phyloP scores from a whole-genome alignment of 768 basidiomycete genomes.

The Xanthoconium stramineum region DNA sequence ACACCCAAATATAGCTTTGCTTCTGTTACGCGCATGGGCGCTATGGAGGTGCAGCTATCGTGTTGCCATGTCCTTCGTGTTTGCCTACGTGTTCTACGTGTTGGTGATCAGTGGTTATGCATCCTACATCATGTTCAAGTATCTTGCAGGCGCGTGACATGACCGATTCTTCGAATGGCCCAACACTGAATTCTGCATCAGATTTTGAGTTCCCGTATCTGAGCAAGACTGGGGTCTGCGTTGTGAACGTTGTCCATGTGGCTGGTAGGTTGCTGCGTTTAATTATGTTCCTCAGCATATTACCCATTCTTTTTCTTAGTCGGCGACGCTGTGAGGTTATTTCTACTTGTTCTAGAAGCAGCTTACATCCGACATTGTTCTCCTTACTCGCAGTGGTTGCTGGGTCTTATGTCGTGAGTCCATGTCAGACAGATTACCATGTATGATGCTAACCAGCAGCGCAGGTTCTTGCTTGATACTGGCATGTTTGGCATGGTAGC shows the following conservation, averaged over 20 bases:
- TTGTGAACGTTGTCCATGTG: not conserved
- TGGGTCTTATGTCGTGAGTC: conserved; percentile 1
- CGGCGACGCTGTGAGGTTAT: not conserved
- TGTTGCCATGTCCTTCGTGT: conserved; percentile 4
- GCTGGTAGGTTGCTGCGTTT: not conserved
- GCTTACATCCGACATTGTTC: not conserved
- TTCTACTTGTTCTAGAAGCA: not conserved
- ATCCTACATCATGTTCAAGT: not conserved
- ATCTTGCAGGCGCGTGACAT: not conserved
- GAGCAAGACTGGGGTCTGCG: not conserved
- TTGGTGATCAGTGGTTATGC: not conserved
- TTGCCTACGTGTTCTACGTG: conserved; percentile 11
- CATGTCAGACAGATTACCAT: too few relatives aligned
- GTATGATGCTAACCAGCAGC: not conserved
- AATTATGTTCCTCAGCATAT: not conserved
- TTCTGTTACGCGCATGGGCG: conserved; percentile 20
- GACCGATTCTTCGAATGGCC: not conserved
- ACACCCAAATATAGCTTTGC: conserved; percentile 7
- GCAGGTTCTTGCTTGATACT: conserved; percentile 1
- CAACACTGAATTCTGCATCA: not conserved
- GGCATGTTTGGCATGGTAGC: not conserved
- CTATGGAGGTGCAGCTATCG: conserved; percentile 14
- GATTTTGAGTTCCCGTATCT: not conserved
- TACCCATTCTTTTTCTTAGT: not conserved
- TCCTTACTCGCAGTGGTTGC: not conserved